These are phyloP conservation scores for Dendrothele bispora DNA, from an alignment of 768 basidiomycete species.

Conservation along the genomic window DNA sequence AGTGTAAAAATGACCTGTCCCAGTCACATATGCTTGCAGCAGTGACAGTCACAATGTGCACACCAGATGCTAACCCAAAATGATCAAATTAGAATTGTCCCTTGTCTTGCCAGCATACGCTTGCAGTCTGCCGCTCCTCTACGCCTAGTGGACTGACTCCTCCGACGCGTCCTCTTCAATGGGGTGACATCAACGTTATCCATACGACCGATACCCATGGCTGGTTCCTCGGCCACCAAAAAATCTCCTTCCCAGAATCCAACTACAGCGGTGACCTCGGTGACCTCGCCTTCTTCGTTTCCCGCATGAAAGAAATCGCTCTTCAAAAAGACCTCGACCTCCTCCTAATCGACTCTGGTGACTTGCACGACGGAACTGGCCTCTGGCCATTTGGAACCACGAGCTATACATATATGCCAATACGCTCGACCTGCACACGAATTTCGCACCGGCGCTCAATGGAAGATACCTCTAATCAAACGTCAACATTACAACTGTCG, in stretches of 20 bases:
- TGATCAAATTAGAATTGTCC: no score
- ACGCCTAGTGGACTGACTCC: no score
- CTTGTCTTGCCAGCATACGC: no score
- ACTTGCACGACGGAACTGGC: conserved; percentile 78
- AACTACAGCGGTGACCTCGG: conserved; percentile 66
- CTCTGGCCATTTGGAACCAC: conserved; percentile 86
- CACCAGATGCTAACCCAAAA: no score
- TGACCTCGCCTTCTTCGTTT: conserved; percentile 85
- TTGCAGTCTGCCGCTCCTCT: no score
- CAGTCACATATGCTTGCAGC: no score
- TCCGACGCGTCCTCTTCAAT: conserved; percentile 69
- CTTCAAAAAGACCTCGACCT: conserved; percentile 74
- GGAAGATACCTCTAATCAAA: conserved; percentile 84
- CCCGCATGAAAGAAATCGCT: conserved; percentile 79
- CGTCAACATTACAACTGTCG: conserved; percentile 74
- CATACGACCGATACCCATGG: conserved; percentile 86
- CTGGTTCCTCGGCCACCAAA: conserved; percentile 85
- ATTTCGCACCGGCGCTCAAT: conserved; percentile 63
- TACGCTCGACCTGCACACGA: conserved; percentile 70
- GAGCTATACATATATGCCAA: conserved; percentile 77
- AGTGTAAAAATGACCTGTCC: no score
- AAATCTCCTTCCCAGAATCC: conserved; percentile 69
- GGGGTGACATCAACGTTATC: conserved; percentile 90
- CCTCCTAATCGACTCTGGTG: conserved; percentile 80
- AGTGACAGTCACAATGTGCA: no score